A percentile compares a stretch with the other conserved stretches of the same genome.
These are phyloP conservation scores for Fomitopsis schrenkii DNA, from an alignment of 1,284 basidiomycete species.

Conservation along the genomic window DNA sequence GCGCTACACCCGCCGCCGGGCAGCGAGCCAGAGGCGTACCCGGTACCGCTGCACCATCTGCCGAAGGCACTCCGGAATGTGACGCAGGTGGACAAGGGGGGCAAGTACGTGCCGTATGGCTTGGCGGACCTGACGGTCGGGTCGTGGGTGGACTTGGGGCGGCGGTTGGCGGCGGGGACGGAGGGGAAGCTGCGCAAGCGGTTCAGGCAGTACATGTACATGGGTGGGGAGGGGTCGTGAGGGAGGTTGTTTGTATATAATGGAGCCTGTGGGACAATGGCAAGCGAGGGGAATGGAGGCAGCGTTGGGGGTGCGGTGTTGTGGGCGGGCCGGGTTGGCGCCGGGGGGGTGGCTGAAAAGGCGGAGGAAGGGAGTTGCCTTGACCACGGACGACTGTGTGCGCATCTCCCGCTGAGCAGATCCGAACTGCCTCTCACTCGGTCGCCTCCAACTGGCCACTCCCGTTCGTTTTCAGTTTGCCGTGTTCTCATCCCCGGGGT, in stretches of 20 bases:
- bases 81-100: constrained; percentile 31
- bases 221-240: constrained; percentile 39
- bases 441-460: background rate
- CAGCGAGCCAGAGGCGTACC: constrained; percentile 34
- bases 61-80: constrained; percentile 49
- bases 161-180: constrained; percentile 49
- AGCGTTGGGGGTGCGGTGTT: too few species aligned
- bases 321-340: background rate
- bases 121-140: constrained; percentile 75
- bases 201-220: constrained; percentile 73
- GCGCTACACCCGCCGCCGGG: constrained; percentile 32
- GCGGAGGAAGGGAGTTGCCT: constrained; percentile 46
- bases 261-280: too few species aligned
- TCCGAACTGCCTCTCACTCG: constrained; percentile 22
- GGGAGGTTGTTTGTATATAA: background rate
- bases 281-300: too few species aligned
- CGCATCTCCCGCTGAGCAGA: constrained; percentile 22
- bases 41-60: constrained; percentile 64
- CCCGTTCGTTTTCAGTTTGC: constrained; percentile 16
- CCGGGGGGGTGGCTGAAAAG: constrained; percentile 3
- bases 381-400: constrained; percentile 50
- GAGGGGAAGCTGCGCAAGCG: constrained; percentile 60
- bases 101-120: constrained; percentile 66
- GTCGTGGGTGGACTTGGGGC: constrained; percentile 73
- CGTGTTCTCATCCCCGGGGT: constrained; percentile 6